Conservation (phyloP, 495 filamentous ascomycete genomes). For the Haplographium delicatum region DNA sequence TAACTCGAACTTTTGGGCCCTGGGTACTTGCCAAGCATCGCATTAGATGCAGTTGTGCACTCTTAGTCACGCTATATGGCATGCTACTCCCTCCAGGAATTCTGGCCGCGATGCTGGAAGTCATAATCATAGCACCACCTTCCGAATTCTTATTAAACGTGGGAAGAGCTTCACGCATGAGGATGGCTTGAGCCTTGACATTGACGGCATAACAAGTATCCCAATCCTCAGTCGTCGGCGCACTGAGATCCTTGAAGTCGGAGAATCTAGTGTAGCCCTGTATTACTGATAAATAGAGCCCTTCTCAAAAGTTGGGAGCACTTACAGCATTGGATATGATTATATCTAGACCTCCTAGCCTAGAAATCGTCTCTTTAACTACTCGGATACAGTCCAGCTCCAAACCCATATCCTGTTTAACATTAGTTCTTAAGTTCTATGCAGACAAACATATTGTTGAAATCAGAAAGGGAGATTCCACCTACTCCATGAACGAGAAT, state of each 20-base stretch:
- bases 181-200: slow-evolving; percentile 58
- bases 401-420: no score
- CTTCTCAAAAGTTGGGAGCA: slow-evolving; percentile 1
- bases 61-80: slow-evolving; percentile 64
- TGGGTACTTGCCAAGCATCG: slow-evolving; percentile 64
- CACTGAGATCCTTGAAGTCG: slow-evolving; percentile 57
- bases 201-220: slow-evolving; percentile 69
- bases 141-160: slow-evolving; percentile 65
- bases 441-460: no score
- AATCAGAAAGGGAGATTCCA: no score
- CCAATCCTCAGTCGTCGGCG: slow-evolving; percentile 62
- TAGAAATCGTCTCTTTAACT: slow-evolving; percentile 50
- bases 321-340: slow-evolving; percentile 67
- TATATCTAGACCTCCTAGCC: slow-evolving; percentile 63
- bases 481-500: slow-evolving; percentile 55
- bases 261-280: slow-evolving; percentile 66
- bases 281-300: background rate
- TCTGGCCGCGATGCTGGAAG: slow-evolving; percentile 53
- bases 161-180: slow-evolving; percentile 57
- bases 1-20: slow-evolving; percentile 60
- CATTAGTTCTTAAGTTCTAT: no score
- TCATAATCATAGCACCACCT: slow-evolving; percentile 64
- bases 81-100: slow-evolving; percentile 47
- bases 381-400: slow-evolving; percentile 47
- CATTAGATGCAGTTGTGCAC: slow-evolving; percentile 61